These are phyloP conservation scores for Erysimum cheiranthoides DNA, from an alignment of 345 rosid species.

Conservation along the genomic window DNA sequence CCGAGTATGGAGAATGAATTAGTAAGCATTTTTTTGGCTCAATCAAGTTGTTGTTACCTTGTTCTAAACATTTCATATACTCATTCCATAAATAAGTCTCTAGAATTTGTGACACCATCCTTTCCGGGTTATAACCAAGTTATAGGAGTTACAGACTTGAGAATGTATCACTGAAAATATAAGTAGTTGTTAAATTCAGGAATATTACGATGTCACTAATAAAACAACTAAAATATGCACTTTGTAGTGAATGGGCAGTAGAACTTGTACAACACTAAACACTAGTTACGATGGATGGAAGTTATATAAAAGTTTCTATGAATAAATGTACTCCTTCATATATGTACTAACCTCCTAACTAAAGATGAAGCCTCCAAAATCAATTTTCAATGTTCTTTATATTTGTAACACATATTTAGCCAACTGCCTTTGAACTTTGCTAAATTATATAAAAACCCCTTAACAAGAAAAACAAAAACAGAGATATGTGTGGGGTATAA, in stretches of 20 bases:
- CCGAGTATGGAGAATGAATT: slow-evolving; percentile 5
- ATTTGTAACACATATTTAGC: slow-evolving; percentile 13
- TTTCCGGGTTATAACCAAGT: not conserved
- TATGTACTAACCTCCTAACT: not conserved
- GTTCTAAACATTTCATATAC: not conserved
- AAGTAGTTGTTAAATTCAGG: not conserved
- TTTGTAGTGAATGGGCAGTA: not conserved
- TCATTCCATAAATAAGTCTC: not conserved
- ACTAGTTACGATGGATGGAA: not conserved
- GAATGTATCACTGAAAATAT: not conserved
- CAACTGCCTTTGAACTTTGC: slow-evolving; percentile 20
- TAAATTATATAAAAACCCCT: not conserved
- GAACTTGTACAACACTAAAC: not conserved
- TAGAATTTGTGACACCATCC: not conserved
- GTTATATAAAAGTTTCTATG: not conserved
- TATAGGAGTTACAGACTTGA: not conserved
- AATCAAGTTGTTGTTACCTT: not conserved
- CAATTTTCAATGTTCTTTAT: slow-evolving; percentile 13
- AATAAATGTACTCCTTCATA: not conserved
- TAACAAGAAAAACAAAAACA: not conserved
- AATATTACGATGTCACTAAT: not conserved
- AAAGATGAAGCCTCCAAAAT: slow-evolving; percentile 15
- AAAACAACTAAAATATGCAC: not conserved
- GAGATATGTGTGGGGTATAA: not conserved
- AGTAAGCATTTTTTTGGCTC: not conserved